Percentiles rank a stretch among this genome's conserved stretches.
Evolutionary conservation across 306 rosid genomes (phyloP).

Genomic region (Castanospermum australe): DNA sequence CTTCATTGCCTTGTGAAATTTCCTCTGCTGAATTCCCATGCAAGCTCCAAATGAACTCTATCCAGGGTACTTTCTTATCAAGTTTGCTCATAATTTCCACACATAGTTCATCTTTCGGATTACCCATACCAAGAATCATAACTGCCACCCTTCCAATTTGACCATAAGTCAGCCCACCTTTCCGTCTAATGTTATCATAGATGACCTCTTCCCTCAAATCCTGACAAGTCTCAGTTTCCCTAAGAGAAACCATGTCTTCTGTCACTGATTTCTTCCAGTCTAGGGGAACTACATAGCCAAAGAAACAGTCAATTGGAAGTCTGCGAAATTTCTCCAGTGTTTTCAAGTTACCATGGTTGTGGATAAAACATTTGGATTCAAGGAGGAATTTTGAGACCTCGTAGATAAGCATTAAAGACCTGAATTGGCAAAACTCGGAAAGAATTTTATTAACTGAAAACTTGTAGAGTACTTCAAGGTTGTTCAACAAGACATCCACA

Average conservation of each 20-base stretch:
- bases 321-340: neutral
- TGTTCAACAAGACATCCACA: slow-evolving; percentile 32
- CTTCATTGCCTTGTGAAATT: neutral
- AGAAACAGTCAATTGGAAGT: slow-evolving; percentile 18
- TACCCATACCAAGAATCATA: slow-evolving; percentile 40
- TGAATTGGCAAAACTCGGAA: slow-evolving; percentile 8
- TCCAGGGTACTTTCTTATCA: slow-evolving; percentile 31
- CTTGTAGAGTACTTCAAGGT: slow-evolving; percentile 27
- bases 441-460: neutral
- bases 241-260: slow-evolving; percentile 29
- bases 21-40: neutral
- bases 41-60: slow-evolving; percentile 16
- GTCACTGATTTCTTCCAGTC: slow-evolving; percentile 38
- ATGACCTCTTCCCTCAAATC: slow-evolving; percentile 21
- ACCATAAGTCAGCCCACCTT: slow-evolving; percentile 28
- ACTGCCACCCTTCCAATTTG: slow-evolving; percentile 42
- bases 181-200: neutral
- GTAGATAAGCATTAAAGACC: slow-evolving; percentile 29
- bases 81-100: slow-evolving; percentile 4
- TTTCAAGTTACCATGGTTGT: neutral
- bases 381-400: slow-evolving; percentile 42
- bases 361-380: slow-evolving; percentile 23
- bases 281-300: slow-evolving; percentile 24
- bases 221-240: slow-evolving; percentile 26
- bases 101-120: slow-evolving; percentile 2